These are phyloP conservation scores for Malbranchea cinnamomea DNA, from an alignment of 2,329 filamentous ascomycete genomes.

Conservation along the genomic window DNA sequence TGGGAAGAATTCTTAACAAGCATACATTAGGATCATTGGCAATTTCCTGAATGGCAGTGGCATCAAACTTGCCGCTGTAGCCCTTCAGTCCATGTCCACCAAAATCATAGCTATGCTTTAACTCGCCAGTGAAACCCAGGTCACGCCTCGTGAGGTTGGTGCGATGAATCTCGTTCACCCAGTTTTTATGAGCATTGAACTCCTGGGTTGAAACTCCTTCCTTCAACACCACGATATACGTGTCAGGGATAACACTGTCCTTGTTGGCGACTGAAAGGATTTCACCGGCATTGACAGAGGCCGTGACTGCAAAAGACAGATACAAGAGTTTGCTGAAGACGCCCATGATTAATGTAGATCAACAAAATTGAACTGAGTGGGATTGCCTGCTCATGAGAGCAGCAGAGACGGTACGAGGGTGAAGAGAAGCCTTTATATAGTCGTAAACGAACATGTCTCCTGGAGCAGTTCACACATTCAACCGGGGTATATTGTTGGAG, in stretches of 20 bases:
- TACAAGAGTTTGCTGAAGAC: too few relatives aligned
- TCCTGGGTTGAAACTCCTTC: slow-evolving; percentile 7
- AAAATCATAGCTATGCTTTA: slow-evolving; percentile 7
- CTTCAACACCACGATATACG: slow-evolving; percentile 11
- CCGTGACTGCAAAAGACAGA: slow-evolving; percentile 7
- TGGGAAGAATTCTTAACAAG: not conserved
- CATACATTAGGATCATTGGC: slow-evolving; percentile 3
- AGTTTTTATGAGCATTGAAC: slow-evolving; percentile 7
- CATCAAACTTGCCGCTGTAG: slow-evolving; percentile 8
- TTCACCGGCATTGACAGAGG: slow-evolving; percentile 6
- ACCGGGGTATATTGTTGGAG: too few relatives aligned
- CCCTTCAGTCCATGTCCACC: slow-evolving; percentile 5
- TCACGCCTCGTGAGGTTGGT: slow-evolving; percentile 2
- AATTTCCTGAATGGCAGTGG: slow-evolving; percentile 5
- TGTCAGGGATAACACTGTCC: slow-evolving; percentile 7
- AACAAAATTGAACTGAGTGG: too few relatives aligned
- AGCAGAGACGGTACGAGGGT: too few relatives aligned
- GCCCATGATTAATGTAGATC: too few relatives aligned
- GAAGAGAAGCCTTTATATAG: too few relatives aligned
- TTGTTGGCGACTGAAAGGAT: slow-evolving; percentile 5
- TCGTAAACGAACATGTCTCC: too few relatives aligned
- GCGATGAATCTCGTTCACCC: slow-evolving; percentile 6
- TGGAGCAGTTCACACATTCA: too few relatives aligned
- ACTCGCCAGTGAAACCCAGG: slow-evolving; percentile 1
- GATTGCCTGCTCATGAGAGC: too few relatives aligned